phyloP scores from a whole-genome alignment of 2,329 filamentous ascomycete species.

The Aspergillus unguis region DNA sequence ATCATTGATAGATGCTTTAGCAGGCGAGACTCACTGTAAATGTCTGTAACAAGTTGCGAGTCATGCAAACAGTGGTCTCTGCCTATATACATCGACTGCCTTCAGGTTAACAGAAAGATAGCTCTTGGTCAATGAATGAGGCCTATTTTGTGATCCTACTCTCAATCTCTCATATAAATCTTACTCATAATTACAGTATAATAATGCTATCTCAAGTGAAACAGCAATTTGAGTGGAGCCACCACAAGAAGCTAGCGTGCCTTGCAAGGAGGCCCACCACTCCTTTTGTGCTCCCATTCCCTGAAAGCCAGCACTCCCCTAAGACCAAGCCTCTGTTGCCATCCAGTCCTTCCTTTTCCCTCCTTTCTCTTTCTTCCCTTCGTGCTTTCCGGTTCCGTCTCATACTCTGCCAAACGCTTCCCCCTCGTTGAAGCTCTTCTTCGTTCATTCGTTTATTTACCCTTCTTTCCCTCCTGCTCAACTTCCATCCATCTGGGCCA shows the following conservation, averaged over 20 bases:
- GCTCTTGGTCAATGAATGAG: too few relatives aligned
- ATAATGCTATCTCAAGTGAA: neutral
- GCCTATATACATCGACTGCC: too few relatives aligned
- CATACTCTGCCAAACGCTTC: slow-evolving; percentile 31
- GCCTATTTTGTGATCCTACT: too few relatives aligned
- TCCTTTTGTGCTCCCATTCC: slow-evolving; percentile 29
- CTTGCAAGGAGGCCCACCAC: slow-evolving; percentile 23
- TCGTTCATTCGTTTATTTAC: slow-evolving; percentile 35
- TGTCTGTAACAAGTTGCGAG: too few relatives aligned
- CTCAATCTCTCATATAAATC: too few relatives aligned
- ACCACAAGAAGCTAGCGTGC: too few relatives aligned
- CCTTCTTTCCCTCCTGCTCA: slow-evolving; percentile 13
- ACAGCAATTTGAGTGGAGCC: neutral
- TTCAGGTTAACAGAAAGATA: too few relatives aligned
- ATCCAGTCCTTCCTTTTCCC: slow-evolving; percentile 29
- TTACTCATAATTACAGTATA: too few relatives aligned
- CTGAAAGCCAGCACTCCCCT: slow-evolving; percentile 21
- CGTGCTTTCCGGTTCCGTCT: slow-evolving; percentile 17
- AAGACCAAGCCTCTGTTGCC: slow-evolving; percentile 11
- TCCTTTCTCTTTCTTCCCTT: slow-evolving; percentile 37
- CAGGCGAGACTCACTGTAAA: too few relatives aligned
- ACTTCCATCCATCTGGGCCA: slow-evolving; percentile 14
- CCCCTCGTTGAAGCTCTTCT: slow-evolving; percentile 31
- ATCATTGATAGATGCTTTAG: too few relatives aligned
- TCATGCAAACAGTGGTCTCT: too few relatives aligned